Evolutionary conservation across 192 early-diverging fungal species (phyloP).

Genomic region (Chytriomyces sp.): DNA sequence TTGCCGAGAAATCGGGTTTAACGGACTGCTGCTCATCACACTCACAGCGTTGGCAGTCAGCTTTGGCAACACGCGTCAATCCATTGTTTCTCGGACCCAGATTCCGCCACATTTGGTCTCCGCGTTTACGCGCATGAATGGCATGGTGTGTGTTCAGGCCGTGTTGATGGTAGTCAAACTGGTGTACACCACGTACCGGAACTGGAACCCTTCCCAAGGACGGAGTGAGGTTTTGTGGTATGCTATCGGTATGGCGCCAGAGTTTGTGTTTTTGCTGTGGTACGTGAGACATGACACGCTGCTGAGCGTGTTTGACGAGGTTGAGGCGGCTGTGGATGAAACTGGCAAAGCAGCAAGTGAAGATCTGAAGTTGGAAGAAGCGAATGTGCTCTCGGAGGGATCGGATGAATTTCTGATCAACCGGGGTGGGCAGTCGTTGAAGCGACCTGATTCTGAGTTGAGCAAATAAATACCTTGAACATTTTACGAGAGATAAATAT

Average conservation of each 20-base stretch:
- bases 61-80: not conserved
- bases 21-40: not conserved
- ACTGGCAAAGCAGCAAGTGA: too few relatives aligned
- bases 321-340: not conserved
- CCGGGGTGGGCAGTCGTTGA: too few relatives aligned
- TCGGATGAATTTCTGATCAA: too few relatives aligned
- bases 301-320: not conserved
- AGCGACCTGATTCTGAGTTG: too few relatives aligned
- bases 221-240: not conserved
- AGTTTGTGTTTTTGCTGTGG: not conserved
- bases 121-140: not conserved
- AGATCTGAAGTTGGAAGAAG: too few relatives aligned
- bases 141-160: not conserved
- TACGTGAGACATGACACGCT: not conserved
- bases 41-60: not conserved
- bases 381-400: too few relatives aligned
- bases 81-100: not conserved
- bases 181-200: constrained; percentile 1
- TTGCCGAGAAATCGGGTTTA: not conserved
- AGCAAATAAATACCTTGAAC: too few relatives aligned
- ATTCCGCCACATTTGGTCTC: not conserved
- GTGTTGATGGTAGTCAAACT: not conserved
- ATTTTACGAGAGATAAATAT: too few relatives aligned
- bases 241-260: not conserved
- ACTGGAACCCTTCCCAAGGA: not conserved